These are phyloP conservation scores for Haplographium delicatum DNA, from an alignment of 495 filamentous ascomycete genomes.

Conservation along the genomic window DNA sequence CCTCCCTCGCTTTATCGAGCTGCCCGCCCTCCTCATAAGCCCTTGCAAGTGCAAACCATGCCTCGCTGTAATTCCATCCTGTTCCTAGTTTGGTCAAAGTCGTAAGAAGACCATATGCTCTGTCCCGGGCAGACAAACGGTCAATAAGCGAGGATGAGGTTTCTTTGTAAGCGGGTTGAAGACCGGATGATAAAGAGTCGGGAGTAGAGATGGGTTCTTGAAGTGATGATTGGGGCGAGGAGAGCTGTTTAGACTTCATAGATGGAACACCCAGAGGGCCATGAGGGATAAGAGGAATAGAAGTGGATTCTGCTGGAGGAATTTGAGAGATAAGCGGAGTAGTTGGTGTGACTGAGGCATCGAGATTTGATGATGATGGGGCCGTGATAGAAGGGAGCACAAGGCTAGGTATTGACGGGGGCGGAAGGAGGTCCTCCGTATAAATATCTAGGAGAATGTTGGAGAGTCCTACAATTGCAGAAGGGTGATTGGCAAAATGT, in stretches of 20 bases:
- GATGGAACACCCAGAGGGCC: slow-evolving; percentile 20
- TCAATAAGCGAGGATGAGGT: slow-evolving; percentile 53
- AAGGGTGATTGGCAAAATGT: slow-evolving; percentile 68
- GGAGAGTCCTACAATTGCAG: slow-evolving; percentile 75
- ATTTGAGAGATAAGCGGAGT: slow-evolving; percentile 4
- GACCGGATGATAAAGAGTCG: neutral
- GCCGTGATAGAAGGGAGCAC: slow-evolving; percentile 8
- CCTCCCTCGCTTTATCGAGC: slow-evolving; percentile 72
- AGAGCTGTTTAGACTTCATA: neutral
- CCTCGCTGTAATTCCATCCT: slow-evolving; percentile 91
- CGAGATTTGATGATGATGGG: slow-evolving; percentile 13
- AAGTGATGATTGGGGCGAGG: neutral
- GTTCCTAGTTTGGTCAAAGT: slow-evolving; percentile 76
- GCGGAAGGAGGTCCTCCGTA: slow-evolving; percentile 51
- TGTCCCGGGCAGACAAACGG: slow-evolving; percentile 76
- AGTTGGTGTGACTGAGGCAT: neutral
- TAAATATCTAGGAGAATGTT: slow-evolving; percentile 86
- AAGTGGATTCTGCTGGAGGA: neutral
- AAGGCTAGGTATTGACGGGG: slow-evolving; percentile 29
- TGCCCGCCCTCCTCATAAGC: slow-evolving; percentile 82
- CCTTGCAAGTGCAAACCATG: slow-evolving; percentile 83
- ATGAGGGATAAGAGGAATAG: slow-evolving; percentile 1
- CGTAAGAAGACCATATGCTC: slow-evolving; percentile 77
- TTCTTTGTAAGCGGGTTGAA: slow-evolving; percentile 11
- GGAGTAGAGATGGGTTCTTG: slow-evolving; percentile 1